A percentile compares a stretch with the other conserved stretches of the same genome.
These are phyloP conservation scores for Gillenia trifoliata DNA, from an alignment of 306 rosid species.

Conservation along the genomic window DNA sequence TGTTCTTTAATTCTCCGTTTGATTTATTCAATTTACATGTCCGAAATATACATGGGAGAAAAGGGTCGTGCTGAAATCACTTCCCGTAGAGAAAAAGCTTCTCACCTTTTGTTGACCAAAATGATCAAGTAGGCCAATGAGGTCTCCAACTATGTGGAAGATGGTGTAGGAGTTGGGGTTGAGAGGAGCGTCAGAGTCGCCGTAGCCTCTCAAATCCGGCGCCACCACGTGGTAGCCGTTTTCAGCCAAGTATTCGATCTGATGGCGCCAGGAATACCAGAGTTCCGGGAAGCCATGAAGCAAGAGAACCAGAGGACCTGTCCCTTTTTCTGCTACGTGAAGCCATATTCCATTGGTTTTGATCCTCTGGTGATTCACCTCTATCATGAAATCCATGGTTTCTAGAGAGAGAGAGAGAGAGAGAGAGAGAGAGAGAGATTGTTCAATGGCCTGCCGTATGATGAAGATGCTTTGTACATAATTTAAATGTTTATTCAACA, in stretches of 20 bases:
- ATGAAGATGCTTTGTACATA: neutral
- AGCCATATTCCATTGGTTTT: slow-evolving; percentile 57
- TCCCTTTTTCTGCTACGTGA: slow-evolving; percentile 61
- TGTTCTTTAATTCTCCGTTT: too few species aligned
- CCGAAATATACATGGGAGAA: neutral
- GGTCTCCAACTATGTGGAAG: slow-evolving; percentile 48
- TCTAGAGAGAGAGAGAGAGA: neutral
- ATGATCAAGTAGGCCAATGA: slow-evolving; percentile 57
- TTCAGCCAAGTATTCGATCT: slow-evolving; percentile 39
- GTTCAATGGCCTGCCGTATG: neutral
- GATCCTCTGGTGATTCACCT: slow-evolving; percentile 58
- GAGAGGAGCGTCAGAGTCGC: slow-evolving; percentile 58
- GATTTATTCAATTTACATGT: neutral
- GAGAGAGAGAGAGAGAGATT: neutral
- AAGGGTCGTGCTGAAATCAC: neutral
- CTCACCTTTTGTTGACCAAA: slow-evolving; percentile 55
- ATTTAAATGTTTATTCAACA: neutral
- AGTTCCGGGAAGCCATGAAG: slow-evolving; percentile 69
- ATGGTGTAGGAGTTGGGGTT: slow-evolving; percentile 40
- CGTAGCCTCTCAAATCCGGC: slow-evolving; percentile 74
- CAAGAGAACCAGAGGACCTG: slow-evolving; percentile 60
- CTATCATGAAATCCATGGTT: slow-evolving; percentile 22
- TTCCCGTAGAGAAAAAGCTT: neutral
- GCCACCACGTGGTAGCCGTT: slow-evolving; percentile 65
- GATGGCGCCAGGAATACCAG: slow-evolving; percentile 63